phyloP scores from a whole-genome alignment of 495 filamentous ascomycete genomes.

The Penicillium subrubescens region DNA sequence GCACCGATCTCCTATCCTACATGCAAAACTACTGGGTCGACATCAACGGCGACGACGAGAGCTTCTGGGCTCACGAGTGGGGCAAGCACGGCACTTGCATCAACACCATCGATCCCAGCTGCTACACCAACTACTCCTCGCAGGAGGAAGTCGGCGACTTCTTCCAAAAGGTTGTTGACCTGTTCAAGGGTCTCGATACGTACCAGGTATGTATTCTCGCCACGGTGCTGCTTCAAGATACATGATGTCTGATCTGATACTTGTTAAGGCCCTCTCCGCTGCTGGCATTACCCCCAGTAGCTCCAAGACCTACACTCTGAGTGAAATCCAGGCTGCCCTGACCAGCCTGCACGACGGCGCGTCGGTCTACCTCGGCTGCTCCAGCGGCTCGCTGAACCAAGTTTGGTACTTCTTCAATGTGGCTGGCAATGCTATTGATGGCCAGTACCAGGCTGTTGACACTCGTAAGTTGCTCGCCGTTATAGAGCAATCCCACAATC shows the following conservation, averaged over 20 bases:
- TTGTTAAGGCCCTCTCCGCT: conserved; percentile 51
- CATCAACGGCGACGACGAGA: conserved; percentile 59
- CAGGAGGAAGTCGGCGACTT: conserved; percentile 62
- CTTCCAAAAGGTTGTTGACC: conserved; percentile 56
- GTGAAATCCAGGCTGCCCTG: conserved; percentile 64
- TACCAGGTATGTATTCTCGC: conserved; percentile 48
- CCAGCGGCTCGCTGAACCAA: conserved; percentile 59
- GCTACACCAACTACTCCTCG: conserved; percentile 66
- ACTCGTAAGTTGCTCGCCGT: conserved; percentile 42
- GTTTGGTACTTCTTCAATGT: conserved; percentile 80
- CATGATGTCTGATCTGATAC: not conserved
- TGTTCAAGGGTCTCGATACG: conserved; percentile 65
- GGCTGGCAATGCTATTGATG: conserved; percentile 68
- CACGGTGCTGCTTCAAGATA: not conserved
- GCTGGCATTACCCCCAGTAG: conserved; percentile 66
- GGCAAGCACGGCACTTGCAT: conserved; percentile 71
- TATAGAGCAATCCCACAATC: not conserved
- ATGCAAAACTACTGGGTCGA: conserved; percentile 76
- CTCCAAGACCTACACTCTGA: conserved; percentile 60
- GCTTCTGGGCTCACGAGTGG: conserved; percentile 82
- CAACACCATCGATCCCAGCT: conserved; percentile 65
- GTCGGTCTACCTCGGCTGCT: conserved; percentile 65
- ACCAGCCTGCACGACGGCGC: conserved; percentile 55
- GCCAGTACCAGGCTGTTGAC: conserved; percentile 61
- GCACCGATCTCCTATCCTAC: conserved; percentile 60